A percentile compares a stretch with the other conserved stretches of the same genome.
Conservation (phyloP, 1,284 basidiomycete species). For the Mycosarcoma mackinlayi region DNA sequence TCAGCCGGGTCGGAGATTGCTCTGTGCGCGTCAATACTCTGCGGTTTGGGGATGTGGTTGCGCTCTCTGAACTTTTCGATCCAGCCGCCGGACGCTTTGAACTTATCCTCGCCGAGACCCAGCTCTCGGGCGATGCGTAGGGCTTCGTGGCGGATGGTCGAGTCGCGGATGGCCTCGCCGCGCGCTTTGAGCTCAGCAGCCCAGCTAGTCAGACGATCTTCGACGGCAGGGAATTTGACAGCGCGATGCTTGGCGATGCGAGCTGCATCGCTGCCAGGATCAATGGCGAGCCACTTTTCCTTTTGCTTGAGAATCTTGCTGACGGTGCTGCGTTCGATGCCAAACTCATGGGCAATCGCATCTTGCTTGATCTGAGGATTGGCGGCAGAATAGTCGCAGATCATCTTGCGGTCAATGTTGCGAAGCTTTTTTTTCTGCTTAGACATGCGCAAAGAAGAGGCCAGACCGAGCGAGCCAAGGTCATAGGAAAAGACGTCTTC, state of each 20-base stretch:
- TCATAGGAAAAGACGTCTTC: constrained; percentile 35
- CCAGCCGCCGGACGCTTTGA: constrained; percentile 91
- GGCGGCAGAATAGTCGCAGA: constrained; percentile 42
- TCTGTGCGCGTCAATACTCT: neutral
- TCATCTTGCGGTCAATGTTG: constrained; percentile 50
- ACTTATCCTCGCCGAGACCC: constrained; percentile 76
- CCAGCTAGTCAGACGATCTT: constrained; percentile 76
- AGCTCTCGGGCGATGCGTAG: constrained; percentile 75
- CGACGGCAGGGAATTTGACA: constrained; percentile 77
- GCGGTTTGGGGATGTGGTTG: constrained; percentile 74
- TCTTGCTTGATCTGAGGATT: constrained; percentile 46
- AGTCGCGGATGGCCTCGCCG: constrained; percentile 76
- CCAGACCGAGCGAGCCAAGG: constrained; percentile 18
- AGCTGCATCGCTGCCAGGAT: constrained; percentile 46
- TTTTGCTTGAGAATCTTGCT: constrained; percentile 89
- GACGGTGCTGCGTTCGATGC: constrained; percentile 89
- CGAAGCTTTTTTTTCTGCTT: constrained; percentile 53
- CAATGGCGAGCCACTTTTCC: constrained; percentile 80
- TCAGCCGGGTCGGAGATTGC: neutral
- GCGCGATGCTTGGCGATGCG: constrained; percentile 54
- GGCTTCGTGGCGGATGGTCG: constrained; percentile 78
- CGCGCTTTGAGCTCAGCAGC: constrained; percentile 73
- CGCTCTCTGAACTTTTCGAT: constrained; percentile 89
- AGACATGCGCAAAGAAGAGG: constrained; percentile 34
- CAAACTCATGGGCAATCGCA: constrained; percentile 71